These are phyloP conservation scores for Podila minutissima DNA, from an alignment of 192 early-diverging fungal genomes.

Conservation along the genomic window DNA sequence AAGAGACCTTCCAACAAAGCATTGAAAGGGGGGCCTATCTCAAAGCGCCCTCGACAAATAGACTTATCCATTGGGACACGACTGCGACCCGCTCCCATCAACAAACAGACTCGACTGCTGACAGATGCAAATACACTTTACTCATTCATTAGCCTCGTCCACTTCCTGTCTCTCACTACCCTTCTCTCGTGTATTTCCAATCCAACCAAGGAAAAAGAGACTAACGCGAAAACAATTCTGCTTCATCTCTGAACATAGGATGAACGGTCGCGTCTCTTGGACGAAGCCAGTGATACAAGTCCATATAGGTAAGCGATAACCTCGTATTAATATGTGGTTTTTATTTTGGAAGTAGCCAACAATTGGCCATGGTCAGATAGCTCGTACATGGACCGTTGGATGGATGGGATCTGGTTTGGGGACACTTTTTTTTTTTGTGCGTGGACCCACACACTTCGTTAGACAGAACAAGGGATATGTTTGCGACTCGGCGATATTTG, in stretches of 20 bases:
- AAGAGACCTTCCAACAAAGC: no score
- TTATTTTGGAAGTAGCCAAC: neutral
- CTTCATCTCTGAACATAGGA: constrained; percentile 4
- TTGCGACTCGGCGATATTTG: neutral
- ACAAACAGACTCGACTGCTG: no score
- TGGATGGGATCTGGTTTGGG: no score
- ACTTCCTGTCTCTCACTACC: neutral
- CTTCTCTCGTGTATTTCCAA: no score
- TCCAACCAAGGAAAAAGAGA: no score
- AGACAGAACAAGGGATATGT: neutral
- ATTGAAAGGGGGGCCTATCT: no score
- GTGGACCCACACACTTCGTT: neutral
- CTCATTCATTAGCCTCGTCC: neutral
- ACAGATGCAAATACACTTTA: neutral
- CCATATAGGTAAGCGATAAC: constrained; percentile 24
- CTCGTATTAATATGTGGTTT: neutral
- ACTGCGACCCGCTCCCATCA: no score
- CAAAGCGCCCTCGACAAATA: no score
- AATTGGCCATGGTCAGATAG: neutral
- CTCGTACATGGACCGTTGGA: no score
- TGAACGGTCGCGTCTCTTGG: constrained; percentile 25
- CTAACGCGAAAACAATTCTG: neutral
- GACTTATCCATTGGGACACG: no score
- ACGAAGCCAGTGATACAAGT: constrained; percentile 3
- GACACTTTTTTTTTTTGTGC: no score